Evolutionary conservation across 129 eudicot species (phyloP).

Genomic region (Mikania micrantha): DNA sequence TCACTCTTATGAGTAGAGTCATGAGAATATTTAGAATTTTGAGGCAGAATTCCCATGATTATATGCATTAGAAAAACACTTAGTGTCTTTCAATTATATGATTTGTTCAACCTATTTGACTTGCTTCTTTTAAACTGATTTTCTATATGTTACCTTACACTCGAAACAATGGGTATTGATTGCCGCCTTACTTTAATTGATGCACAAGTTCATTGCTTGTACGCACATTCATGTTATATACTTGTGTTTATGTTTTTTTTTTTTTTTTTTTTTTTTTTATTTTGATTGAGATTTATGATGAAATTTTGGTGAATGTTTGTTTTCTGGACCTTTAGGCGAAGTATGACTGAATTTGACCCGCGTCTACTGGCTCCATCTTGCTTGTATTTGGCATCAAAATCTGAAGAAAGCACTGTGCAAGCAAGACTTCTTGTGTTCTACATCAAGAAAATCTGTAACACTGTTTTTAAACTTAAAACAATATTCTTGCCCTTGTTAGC

Average conservation of each 20-base stretch:
- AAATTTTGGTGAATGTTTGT: neutral
- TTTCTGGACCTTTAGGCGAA: conserved; percentile 41
- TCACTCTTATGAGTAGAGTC: neutral
- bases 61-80: neutral
- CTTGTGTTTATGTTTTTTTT: too few species aligned
- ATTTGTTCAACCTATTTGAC: neutral
- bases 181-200: neutral
- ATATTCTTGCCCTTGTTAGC: neutral
- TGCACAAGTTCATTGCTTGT: neutral
- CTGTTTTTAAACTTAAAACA: neutral
- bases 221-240: neutral
- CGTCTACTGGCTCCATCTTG: conserved; percentile 92
- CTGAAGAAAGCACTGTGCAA: conserved; percentile 98
- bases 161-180: neutral
- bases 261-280: neutral
- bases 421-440: conserved; percentile 86
- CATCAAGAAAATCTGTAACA: conserved; percentile 70
- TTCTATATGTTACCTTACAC: neutral
- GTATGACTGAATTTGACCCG: conserved; percentile 90
- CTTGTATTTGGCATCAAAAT: conserved; percentile 93
- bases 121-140: neutral
- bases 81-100: neutral
- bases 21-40: neutral
- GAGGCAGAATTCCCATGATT: neutral
- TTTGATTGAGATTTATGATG: neutral